Base-by-base conservation (phyloP, 1,284 basidiomycete genomes). In the Garcileccinum viscosum region DNA sequence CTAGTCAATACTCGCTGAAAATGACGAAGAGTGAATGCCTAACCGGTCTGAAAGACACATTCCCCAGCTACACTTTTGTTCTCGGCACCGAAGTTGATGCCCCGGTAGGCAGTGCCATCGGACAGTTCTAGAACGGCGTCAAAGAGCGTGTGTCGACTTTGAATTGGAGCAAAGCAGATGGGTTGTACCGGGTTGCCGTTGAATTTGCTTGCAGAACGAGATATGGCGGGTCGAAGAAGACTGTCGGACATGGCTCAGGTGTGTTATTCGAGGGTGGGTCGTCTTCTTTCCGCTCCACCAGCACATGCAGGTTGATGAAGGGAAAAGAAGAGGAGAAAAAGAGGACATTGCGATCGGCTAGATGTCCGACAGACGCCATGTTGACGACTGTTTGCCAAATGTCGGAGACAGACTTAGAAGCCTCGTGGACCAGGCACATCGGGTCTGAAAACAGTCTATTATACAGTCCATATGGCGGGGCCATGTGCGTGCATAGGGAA, bases 21-120 rank as follows among this genome's bases (percentile, higher is more conserved):
- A 69, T 27, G 65, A 72, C 60, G 38, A 62, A 47, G 63, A 64
- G 50, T 68, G 67, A 66, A 71, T 68, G 68, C 82, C 93, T 82
- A 79, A 98, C 97, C 97, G 66, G 98, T 99, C 86, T 99, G 97
- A 86, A 99, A 99, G 79, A 99, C 98, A 81, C 97, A 99, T 89
- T 99, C 98, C 76, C 98, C 98, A 27, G 96, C 89, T 64, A 98
- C 87, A 81, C 95, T 97, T 85, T 96, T 97, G 67, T 89, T 89
- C 76, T 94, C 87, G 4, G 96, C 96, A 77, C 98, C 98, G 79
- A 99, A 99, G 80, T 93, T 95, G 80, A 95, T 92, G 62, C 98
- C 98, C 67, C 92, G 87, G 77, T 92, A 95, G 2, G 94, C 92
- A 70, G 95, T 90, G 17, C 97, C 97, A 82, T 99, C 97, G 64